Conservation (phyloP, 441 rosid genomes). For the Kokia cookei region DNA sequence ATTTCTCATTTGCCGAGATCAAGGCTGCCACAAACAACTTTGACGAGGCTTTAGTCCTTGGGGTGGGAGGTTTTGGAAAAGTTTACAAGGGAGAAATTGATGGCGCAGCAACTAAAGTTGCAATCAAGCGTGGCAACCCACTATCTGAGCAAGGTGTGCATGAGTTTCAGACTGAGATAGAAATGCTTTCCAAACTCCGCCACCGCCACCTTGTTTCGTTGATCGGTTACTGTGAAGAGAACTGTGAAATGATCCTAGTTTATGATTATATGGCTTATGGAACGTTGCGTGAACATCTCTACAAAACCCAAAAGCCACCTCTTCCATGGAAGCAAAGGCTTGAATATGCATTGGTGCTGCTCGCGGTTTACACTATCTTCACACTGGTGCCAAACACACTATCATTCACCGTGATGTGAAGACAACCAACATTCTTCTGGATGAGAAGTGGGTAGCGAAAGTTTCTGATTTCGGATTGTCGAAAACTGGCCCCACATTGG, state of each 20-base stretch:
- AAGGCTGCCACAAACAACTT: slow-evolving; percentile 89
- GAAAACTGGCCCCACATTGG: slow-evolving; percentile 93
- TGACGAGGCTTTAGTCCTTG: slow-evolving; percentile 78
- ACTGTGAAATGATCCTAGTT: slow-evolving; percentile 92
- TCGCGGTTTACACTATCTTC: slow-evolving; percentile 91
- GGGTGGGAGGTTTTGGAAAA: slow-evolving; percentile 98
- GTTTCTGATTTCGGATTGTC: slow-evolving; percentile 95
- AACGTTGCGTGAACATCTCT: slow-evolving; percentile 91
- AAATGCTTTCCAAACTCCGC: slow-evolving; percentile 96
- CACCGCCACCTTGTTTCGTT: slow-evolving; percentile 95
- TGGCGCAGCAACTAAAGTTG: slow-evolving; percentile 80
- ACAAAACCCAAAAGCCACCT: slow-evolving; percentile 87
- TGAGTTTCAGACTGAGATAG: slow-evolving; percentile 97
- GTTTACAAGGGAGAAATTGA: slow-evolving; percentile 93
- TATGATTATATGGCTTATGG: slow-evolving; percentile 97
- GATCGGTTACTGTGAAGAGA: slow-evolving; percentile 96
- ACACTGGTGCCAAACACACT: slow-evolving; percentile 95
- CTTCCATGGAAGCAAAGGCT: slow-evolving; percentile 96
- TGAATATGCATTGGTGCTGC: slow-evolving; percentile 97
- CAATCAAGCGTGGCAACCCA: slow-evolving; percentile 96
- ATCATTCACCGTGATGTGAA: slow-evolving; percentile 96
- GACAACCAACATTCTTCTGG: slow-evolving; percentile 93
- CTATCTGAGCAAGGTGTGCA: slow-evolving; percentile 97
- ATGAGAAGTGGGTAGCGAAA: slow-evolving; percentile 97
- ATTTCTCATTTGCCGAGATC: slow-evolving; percentile 95